Percentiles rank a stretch among this genome's conserved stretches.
Evolutionary conservation across 1,284 basidiomycete genomes (phyloP).

Genomic region (Termitomyces sp.): DNA sequence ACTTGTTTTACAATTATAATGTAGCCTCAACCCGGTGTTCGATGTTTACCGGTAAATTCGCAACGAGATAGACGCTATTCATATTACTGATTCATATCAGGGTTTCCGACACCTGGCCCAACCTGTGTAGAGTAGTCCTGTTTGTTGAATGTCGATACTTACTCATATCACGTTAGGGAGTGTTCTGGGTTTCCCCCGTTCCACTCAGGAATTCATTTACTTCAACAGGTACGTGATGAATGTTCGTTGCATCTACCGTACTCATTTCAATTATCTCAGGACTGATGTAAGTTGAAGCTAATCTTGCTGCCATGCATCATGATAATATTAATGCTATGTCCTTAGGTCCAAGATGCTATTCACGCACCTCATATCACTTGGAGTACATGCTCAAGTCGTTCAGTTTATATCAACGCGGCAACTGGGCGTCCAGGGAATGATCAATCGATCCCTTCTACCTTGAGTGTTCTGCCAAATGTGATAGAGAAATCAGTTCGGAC

Average conservation of each 20-base stretch:
- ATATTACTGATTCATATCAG: constrained; percentile 22
- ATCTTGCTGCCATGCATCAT: neutral
- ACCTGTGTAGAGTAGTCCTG: constrained; percentile 24
- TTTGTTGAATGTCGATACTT: neutral
- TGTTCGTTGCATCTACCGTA: neutral
- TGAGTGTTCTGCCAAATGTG: constrained; percentile 60
- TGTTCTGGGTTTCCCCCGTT: constrained; percentile 50
- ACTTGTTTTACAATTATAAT: neutral
- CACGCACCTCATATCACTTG: constrained; percentile 56
- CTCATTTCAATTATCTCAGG: constrained; percentile 9
- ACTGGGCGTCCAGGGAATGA: constrained; percentile 38
- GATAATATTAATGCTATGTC: neutral
- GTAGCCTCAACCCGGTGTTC: constrained; percentile 52
- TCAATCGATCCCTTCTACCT: constrained; percentile 47
- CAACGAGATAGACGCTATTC: neutral
- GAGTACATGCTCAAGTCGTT: constrained; percentile 38
- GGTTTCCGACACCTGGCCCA: constrained; percentile 35
- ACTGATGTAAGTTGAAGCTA: constrained; percentile 31
- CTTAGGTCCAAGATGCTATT: constrained; percentile 52
- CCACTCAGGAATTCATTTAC: constrained; percentile 45
- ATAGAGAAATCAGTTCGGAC: constrained; percentile 66
- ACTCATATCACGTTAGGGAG: constrained; percentile 25
- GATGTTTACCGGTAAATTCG: constrained; percentile 33
- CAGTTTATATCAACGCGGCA: constrained; percentile 44
- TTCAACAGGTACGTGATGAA: constrained; percentile 25